Evolutionary conservation across 192 early-diverging fungal species (phyloP).

Genomic region (Coemansia sp.): DNA sequence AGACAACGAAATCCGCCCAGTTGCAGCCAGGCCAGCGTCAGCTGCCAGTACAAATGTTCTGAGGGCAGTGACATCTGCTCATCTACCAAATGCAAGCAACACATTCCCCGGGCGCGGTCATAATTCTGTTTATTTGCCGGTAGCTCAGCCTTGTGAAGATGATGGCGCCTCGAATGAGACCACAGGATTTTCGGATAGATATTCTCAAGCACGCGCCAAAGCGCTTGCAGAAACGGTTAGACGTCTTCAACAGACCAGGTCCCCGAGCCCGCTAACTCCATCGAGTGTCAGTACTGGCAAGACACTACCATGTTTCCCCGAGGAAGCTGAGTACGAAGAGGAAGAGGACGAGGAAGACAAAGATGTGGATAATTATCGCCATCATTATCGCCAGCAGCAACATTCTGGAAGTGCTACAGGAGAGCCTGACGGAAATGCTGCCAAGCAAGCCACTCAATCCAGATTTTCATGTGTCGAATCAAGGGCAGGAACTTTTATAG

Average conservation of each 20-base stretch:
- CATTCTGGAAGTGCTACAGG: not conserved
- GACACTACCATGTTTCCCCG: conserved; percentile 42
- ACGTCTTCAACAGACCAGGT: conserved; percentile 25
- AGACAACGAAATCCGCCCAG: not conserved
- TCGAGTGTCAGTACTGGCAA: conserved; percentile 43
- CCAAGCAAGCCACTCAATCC: not conserved
- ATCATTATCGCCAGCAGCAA: not conserved
- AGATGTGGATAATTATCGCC: not conserved
- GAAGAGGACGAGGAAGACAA: not conserved
- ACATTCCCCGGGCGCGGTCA: not conserved
- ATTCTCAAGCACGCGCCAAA: conserved; percentile 33
- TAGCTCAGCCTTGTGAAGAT: not conserved
- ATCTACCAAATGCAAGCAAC: conserved; percentile 10
- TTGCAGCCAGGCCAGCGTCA: not conserved
- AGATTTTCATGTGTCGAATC: not conserved
- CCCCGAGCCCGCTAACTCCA: conserved; percentile 30
- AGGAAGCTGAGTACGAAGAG: conserved; percentile 33
- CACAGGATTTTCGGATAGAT: conserved; percentile 13
- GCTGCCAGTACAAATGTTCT: not conserved
- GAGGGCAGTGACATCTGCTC: not conserved
- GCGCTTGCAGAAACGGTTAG: conserved; percentile 41
- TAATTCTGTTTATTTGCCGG: not conserved
- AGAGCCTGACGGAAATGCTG: not conserved
- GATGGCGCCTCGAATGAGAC: not conserved
- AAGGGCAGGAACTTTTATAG: not conserved